Evolutionary conservation across 345 rosid species (phyloP), one percentile per base, ranked within the genome.

Genomic region (Limnanthes douglasii): DNA sequence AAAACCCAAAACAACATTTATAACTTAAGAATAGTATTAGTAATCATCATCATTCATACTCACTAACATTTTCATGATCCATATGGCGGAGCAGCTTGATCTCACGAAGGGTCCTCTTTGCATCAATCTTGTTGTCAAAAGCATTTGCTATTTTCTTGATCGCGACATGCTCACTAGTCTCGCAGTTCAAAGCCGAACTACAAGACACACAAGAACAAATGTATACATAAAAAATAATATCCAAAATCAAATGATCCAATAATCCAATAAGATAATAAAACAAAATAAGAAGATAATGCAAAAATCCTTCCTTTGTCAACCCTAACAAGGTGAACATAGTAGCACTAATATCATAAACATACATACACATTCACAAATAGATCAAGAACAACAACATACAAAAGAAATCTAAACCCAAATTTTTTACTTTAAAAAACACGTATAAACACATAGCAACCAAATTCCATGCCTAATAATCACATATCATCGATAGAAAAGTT

Each of bases 61-160:
- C 66, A 88, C 86, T 57, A 55, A 83, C 97, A 46, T 79, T 83
- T 66, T 83, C 95, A 70, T 88, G 97, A 48, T 79, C 75, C 69
- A 88, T 73, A 59, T 83, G 97, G 16, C 95, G 80, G 55, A 88
- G 95, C 37, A 88, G 62, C 76, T 79, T 88, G 78, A 83, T 83
- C 73, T 83, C 97, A 1, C 97, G 93, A 23, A 88, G 90, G 5
- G 95, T 77, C 66, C 94, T 76, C 74, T 88, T 88, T 9, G 94
- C 95, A 15, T 72, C 86, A 23, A 84, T 66, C 34, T 48, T 61
- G 68, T 88, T 74, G 25, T 79, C 90, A 31, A 77, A 83, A 4
- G 90, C 84, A 61, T 79, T 67, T 4, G 72, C 60, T 19, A 84
- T 79, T 73, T 90, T 90, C 82, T 84, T 90, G 34, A 90, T 51